These are phyloP conservation scores for Kregervanrija fluxuum DNA, from an alignment of 805 yeast species.

Conservation along the genomic window DNA sequence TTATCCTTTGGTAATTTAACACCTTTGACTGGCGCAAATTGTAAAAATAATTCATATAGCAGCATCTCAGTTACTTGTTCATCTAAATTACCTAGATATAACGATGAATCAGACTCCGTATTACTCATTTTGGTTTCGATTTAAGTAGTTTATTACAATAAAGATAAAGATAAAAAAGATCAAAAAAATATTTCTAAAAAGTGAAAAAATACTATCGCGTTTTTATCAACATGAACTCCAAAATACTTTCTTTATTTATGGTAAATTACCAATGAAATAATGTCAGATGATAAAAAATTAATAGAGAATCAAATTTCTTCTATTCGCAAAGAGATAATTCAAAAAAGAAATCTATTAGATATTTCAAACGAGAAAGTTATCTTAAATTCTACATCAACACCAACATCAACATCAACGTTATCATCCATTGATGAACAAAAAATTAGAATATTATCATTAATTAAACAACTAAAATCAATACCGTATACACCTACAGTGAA, in stretches of 20 bases:
- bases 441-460: neutral
- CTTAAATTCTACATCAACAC: neutral
- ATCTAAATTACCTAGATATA: conserved; percentile 81
- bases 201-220: no score
- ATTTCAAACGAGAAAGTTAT: neutral
- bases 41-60: conserved; percentile 75
- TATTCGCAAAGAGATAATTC: no score
- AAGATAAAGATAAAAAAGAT: no score
- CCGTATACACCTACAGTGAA: neutral
- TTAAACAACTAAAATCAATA: neutral
- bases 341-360: neutral
- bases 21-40: conserved; percentile 69
- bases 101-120: conserved; percentile 34
- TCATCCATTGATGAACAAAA: neutral
- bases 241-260: no score
- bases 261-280: no score
- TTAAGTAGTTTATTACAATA: no score
- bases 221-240: no score
- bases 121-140: neutral
- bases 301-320: no score
- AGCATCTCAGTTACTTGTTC: conserved; percentile 63
- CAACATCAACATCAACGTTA: neutral
- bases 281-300: no score
- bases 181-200: no score
- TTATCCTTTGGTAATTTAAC: conserved; percentile 78